Evolutionary conservation across 192 early-diverging fungal species (phyloP), one percentile per base, ranked within the genome.

Genomic region (Backusella circina): DNA sequence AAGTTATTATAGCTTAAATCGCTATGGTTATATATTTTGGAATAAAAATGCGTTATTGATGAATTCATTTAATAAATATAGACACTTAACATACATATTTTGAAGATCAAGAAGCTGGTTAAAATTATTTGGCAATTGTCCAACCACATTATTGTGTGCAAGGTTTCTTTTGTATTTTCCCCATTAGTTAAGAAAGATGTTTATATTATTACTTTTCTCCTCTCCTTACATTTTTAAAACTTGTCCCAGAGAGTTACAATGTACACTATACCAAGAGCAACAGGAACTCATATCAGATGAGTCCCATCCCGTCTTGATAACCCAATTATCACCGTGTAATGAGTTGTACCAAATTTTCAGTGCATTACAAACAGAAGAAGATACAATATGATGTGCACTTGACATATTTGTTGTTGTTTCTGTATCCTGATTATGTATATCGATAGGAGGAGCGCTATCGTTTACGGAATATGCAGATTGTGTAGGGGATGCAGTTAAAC

Each of bases 1-100:
- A 83, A 15, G 15, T 75, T 67, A 57, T 82, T 83, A 9, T 76
- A 37, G 26, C 77, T 79, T 51, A 82, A 39, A 66, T 83, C 57
- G 41, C 33, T 38, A 36, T 13, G 4, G 23, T 16, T 21, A 38
- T 21, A 38, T 33, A 35, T 35, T 37, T 36, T 33, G 32, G 30
- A 18, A 15, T 33, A 37, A 8, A 68, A 68, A 67, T n/a, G 7
- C 21, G 23, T 36, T 26, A 32, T 2, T 68, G 32, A 68, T 31
- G 10, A 7, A 39, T 21, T 23, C 36, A 64, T 16, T 50, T 67
- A 38, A 37, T n/a, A 65, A n/a, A 23, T 18, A 47, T 18, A 70
- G 6, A 37, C 5, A 51, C 13, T 8, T 39, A 31, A 30, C 7
- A 26, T 16, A 82, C 81, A 82, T 41, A 33, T 66, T 32, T 6